Conservation (phyloP, 768 basidiomycete species). For the Gautieria morchelliformis region DNA sequence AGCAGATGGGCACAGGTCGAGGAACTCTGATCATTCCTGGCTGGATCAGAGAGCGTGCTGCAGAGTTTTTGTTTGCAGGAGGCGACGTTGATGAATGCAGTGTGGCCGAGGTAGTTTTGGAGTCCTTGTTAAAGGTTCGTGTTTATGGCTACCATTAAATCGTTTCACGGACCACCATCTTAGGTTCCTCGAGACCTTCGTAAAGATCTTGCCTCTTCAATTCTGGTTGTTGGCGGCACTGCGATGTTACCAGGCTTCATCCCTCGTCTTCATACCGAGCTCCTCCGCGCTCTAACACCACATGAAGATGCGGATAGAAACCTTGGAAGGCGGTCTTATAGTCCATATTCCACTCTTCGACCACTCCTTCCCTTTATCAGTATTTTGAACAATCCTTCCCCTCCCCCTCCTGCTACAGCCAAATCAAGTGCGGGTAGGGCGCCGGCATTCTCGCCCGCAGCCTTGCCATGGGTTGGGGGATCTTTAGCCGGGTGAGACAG, state of each 20-base stretch:
- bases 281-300: constrained; percentile 51
- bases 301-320: constrained; percentile 9
- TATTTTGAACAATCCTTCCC: constrained; percentile 78
- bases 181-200: constrained; percentile 89
- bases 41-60: constrained; percentile 87
- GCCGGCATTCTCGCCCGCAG: constrained; percentile 75
- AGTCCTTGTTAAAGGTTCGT: constrained; percentile 67
- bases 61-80: constrained; percentile 86
- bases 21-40: constrained; percentile 84
- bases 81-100: constrained; percentile 85
- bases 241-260: constrained; percentile 91
- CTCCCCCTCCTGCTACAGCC: constrained; percentile 40
- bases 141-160: neutral
- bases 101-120: constrained; percentile 72
- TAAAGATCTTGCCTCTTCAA: constrained; percentile 70
- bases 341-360: constrained; percentile 67
- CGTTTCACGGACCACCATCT: constrained; percentile 8
- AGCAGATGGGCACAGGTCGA: constrained; percentile 60
- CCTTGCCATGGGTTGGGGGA: constrained; percentile 88
- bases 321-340: constrained; percentile 35
- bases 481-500: constrained; percentile 75
- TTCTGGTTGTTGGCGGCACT: constrained; percentile 84
- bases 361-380: constrained; percentile 64
- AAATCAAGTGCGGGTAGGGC: constrained; percentile 67
- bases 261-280: constrained; percentile 71